Percentiles rank a stretch among this genome's conserved stretches.
phyloP scores from a whole-genome alignment of 352 stramenopile species.

The Pythium chondricola region DNA sequence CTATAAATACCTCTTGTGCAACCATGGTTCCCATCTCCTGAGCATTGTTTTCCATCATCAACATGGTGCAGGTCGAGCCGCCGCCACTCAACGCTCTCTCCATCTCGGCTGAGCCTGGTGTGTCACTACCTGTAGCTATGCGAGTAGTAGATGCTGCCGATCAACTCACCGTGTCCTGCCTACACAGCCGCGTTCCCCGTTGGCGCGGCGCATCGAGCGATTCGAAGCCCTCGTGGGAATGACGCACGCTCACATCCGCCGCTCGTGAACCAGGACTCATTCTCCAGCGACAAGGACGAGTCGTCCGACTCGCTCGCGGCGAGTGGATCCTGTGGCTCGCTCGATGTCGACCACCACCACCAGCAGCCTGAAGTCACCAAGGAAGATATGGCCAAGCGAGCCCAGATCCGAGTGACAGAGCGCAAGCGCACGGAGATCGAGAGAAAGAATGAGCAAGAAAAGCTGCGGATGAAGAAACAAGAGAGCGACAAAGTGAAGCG shows the following conservation, averaged over 20 bases:
- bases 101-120: conserved; percentile 12
- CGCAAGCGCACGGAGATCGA: conserved; percentile 57
- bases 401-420: conserved; percentile 45
- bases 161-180: not conserved
- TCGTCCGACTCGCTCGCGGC: conserved; percentile 6
- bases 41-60: not conserved
- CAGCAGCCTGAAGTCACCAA: not conserved
- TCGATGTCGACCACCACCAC: conserved; percentile 4
- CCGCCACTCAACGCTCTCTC: not conserved
- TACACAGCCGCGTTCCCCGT: conserved; percentile 32
- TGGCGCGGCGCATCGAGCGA: conserved; percentile 40
- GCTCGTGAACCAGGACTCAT: conserved; percentile 10
- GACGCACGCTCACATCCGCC: not conserved
- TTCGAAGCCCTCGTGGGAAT: conserved; percentile 28
- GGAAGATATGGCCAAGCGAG: conserved; percentile 34
- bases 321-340: conserved; percentile 11
- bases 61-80: conserved; percentile 12
- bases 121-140: not conserved
- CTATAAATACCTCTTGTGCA: conserved; percentile 17
- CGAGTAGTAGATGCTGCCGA: not conserved
- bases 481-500: conserved; percentile 44
- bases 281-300: not conserved
- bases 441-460: conserved; percentile 41
- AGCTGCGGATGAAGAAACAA: conserved; percentile 26
- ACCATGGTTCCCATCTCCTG: not conserved